Base-by-base conservation (phyloP, 2,329 filamentous ascomycete species). In the Aspergillus transmontanensis region DNA sequence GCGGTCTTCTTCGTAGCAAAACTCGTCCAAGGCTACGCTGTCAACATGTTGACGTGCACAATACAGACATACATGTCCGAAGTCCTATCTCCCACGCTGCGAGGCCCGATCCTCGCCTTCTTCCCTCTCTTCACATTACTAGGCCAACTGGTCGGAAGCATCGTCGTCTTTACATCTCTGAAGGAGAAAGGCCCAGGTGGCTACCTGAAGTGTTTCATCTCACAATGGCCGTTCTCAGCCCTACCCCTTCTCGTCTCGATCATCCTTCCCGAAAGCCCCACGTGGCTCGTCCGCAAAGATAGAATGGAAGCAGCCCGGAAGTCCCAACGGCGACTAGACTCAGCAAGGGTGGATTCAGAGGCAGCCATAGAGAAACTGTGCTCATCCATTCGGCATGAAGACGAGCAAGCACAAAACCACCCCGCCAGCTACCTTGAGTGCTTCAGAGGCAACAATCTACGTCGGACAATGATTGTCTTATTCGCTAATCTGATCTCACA, bases 21-120 rank as follows among this genome's bases (percentile, higher is more conserved):
- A 62, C 73, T 81, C n/a, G 68, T 83, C 21, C 80, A 83, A 60
- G 82, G 83, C 10, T 69, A 78, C 54, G 75, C 80, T 1, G 78
- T 83, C 43, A 83, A 83, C 14, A 77, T 81, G 54, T 73, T 83
- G 59, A 80, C 80, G 71, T 74, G 78, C 43, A 77, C 78, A 9
- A 75, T 76, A 4, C 76, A 81, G 62, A 84, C 83, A 0, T 85
- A 84, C 72, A 78, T 84, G 66, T 84, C 82, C 16, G 83, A 85
- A 64, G 80, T 83, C n/a, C 71, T 82, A 1, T 82, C 83, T 0
- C 75, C 79, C 0, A 74, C 72, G 4, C 74, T 85, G 9, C 76
- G 83, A 41, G 83, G 81, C 2, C 79, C 83, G 0, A 76, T 80
- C 3, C 78, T 85, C 68, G 81, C 82, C 1, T 76, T 84, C 51